These are phyloP conservation scores for Anthostomella pinea DNA, from an alignment of 2,329 filamentous ascomycete species.

Conservation along the genomic window DNA sequence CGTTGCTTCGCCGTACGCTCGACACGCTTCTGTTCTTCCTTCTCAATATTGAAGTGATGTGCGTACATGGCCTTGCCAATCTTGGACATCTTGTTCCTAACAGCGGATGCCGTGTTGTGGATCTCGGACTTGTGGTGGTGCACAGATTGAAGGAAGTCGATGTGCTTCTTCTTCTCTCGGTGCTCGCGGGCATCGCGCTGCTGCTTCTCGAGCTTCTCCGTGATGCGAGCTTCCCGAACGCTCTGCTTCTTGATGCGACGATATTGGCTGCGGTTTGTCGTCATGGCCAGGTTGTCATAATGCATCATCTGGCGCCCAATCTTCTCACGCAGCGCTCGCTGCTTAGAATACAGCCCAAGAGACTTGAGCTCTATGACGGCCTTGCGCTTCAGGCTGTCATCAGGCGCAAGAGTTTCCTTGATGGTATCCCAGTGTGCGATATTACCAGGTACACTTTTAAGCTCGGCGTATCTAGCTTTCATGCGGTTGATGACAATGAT, in stretches of 20 bases:
- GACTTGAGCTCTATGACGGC: constrained; percentile 95
- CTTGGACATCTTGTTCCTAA: constrained; percentile 76
- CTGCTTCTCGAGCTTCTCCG: constrained; percentile 98
- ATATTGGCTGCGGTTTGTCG: constrained; percentile 86
- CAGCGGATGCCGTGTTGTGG: constrained; percentile 60
- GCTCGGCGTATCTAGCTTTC: constrained; percentile 75
- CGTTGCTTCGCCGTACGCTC: constrained; percentile 98
- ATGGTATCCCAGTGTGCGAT: constrained; percentile 82
- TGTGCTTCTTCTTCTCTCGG: constrained; percentile 96
- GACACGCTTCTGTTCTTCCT: constrained; percentile 97
- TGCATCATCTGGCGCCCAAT: constrained; percentile 91
- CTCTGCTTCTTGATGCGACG: constrained; percentile 97
- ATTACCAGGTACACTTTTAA: constrained; percentile 81
- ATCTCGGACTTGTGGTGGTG: constrained; percentile 79
- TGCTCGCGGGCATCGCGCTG: constrained; percentile 94
- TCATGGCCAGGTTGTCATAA: constrained; percentile 95
- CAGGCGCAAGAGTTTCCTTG: constrained; percentile 63
- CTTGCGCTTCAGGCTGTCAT: constrained; percentile 82
- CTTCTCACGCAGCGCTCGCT: constrained; percentile 79
- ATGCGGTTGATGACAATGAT: constrained; percentile 88
- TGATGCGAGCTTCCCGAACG: constrained; percentile 90
- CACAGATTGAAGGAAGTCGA: constrained; percentile 85
- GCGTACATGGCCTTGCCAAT: constrained; percentile 83
- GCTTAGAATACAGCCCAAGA: constrained; percentile 81
- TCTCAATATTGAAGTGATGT: constrained; percentile 95